Conservation (phyloP, 129 eudicot genomes). For the Flaveria sonorensis region DNA sequence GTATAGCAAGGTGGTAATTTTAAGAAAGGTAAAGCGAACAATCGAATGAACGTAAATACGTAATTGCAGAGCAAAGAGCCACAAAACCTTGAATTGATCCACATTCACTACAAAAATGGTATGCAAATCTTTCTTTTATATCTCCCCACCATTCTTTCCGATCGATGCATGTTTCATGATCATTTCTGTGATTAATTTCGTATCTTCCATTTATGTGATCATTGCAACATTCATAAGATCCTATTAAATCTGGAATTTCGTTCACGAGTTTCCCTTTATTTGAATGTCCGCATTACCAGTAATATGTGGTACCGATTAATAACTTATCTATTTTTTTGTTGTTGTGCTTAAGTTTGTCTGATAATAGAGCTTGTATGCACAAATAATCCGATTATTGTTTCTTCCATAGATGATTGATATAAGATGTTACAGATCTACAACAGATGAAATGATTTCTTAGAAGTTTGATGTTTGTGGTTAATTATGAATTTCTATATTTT, state of each 20-base stretch:
- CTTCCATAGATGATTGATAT: slow-evolving; percentile 4
- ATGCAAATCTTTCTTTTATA: slow-evolving; percentile 7
- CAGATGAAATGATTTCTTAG: not conserved
- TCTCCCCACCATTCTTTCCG: not conserved
- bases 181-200: not conserved
- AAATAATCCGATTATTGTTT: not conserved
- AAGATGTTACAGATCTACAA: slow-evolving; percentile 14
- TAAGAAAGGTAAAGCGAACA: not conserved
- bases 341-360: too few species aligned
- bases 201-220: not conserved
- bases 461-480: slow-evolving; percentile 9
- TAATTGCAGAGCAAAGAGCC: not conserved
- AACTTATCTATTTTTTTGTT: not conserved
- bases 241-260: slow-evolving; percentile 1
- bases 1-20: not conserved
- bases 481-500: slow-evolving; percentile 5
- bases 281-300: not conserved
- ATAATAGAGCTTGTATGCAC: not conserved
- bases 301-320: not conserved
- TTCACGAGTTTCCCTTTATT: not conserved
- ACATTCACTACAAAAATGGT: slow-evolving; percentile 30
- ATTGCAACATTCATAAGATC: not conserved
- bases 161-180: slow-evolving; percentile 13
- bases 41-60: not conserved
- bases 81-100: slow-evolving; percentile 13